These are phyloP conservation scores for Pelargonium australe DNA, from an alignment of 441 rosid genomes.

Conservation along the genomic window DNA sequence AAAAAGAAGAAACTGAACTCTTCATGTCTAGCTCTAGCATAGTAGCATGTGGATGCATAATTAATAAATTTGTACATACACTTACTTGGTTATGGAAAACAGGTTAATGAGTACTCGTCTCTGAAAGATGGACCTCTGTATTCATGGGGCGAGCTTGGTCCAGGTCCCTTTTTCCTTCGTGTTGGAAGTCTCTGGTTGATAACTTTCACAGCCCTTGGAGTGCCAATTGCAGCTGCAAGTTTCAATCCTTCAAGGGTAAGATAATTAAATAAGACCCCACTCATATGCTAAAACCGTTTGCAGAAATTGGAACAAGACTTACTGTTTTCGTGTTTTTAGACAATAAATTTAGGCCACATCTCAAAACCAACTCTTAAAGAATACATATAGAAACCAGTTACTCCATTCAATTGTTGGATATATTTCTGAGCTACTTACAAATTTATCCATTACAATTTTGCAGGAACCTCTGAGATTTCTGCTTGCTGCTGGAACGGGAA, in stretches of 20 bases:
- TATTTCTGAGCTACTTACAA: neutral
- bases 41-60: too few relatives aligned
- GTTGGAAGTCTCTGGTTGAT: conserved; percentile 81
- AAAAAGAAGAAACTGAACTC: too few relatives aligned
- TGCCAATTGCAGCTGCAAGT: conserved; percentile 89
- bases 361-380: neutral
- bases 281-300: too few relatives aligned
- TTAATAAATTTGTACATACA: neutral
- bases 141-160: conserved; percentile 85
- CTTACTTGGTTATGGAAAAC: conserved; percentile 12
- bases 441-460: conserved; percentile 18
- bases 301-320: too few relatives aligned
- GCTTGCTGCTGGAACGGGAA: conserved; percentile 91
- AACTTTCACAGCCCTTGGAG: conserved; percentile 72
- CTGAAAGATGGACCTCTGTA: conserved; percentile 70
- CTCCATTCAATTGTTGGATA: conserved; percentile 7
- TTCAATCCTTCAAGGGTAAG: conserved; percentile 81
- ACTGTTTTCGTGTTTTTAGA: too few relatives aligned
- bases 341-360: too few relatives aligned
- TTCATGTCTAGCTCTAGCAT: too few relatives aligned
- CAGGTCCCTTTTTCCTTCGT: conserved; percentile 58
- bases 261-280: neutral
- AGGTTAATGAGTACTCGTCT: conserved; percentile 87
- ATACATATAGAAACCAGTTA: neutral
- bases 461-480: conserved; percentile 85